phyloP scores from a whole-genome alignment of 192 early-diverging fungal species.

The Backusella westeae region DNA sequence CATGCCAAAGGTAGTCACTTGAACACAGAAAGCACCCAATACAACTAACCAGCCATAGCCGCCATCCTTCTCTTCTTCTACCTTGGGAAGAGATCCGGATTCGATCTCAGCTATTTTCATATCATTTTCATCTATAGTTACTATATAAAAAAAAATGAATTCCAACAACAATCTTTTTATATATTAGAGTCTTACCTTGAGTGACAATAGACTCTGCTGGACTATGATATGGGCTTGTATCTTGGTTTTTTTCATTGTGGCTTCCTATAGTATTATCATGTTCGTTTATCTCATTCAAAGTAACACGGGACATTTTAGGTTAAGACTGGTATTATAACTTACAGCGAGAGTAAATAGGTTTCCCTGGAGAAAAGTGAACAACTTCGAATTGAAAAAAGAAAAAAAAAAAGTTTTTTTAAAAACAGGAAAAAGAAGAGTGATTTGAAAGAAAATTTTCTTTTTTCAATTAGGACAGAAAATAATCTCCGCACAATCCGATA shows the following conservation, averaged over 20 bases:
- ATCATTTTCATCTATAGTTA: not conserved
- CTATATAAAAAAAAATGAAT: not conserved
- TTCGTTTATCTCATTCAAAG: conserved; percentile 1
- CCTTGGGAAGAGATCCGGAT: not conserved
- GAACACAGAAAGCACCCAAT: conserved; percentile 40
- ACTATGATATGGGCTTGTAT: not conserved
- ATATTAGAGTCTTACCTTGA: not conserved
- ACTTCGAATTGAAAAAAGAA: not conserved
- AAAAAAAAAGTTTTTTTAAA: too few relatives aligned
- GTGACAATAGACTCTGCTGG: not conserved
- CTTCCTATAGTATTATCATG: conserved; percentile 1
- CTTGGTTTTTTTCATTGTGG: not conserved
- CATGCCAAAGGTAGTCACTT: conserved; percentile 17
- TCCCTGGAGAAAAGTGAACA: too few relatives aligned
- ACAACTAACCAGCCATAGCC: conserved; percentile 44
- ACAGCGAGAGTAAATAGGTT: not conserved
- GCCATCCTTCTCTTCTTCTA: conserved; percentile 27
- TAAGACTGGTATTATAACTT: not conserved
- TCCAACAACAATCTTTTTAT: too few relatives aligned
- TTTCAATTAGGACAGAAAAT: too few relatives aligned
- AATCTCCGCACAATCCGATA: too few relatives aligned
- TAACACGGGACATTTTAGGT: not conserved
- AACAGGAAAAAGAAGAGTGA: too few relatives aligned
- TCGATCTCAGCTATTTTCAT: not conserved
- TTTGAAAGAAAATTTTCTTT: too few relatives aligned